phyloP scores from a whole-genome alignment of 2,329 filamentous ascomycete species.

The Cercospora sp. region DNA sequence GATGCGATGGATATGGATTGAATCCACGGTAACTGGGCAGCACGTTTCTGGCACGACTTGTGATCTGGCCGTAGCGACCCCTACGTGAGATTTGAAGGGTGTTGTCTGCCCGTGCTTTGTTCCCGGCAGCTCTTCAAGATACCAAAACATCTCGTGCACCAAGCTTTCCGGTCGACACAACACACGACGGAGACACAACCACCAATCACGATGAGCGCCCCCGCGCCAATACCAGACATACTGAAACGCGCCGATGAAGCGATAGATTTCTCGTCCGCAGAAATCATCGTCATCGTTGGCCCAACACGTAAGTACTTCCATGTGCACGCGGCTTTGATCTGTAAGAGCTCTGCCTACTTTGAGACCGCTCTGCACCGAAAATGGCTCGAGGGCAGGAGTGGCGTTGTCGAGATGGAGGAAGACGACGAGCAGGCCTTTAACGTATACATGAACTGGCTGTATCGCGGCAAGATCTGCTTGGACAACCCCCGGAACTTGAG shows the following conservation, averaged over 20 bases:
- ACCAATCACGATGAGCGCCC: not conserved
- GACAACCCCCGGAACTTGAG: not conserved
- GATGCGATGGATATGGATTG: slow-evolving; percentile 67
- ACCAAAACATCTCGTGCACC: not conserved
- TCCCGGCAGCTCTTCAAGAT: not conserved
- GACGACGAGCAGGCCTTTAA: not conserved
- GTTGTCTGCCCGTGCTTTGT: not conserved
- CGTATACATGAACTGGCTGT: not conserved
- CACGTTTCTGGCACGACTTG: not conserved
- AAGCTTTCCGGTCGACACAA: not conserved
- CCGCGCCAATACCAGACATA: not conserved
- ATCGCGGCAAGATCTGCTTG: not conserved
- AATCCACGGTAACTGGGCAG: not conserved
- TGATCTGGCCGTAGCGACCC: not conserved
- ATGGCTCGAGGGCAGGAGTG: not conserved
- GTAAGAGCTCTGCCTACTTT: not conserved
- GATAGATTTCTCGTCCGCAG: not conserved
- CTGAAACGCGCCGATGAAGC: not conserved
- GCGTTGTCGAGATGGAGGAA: not conserved
- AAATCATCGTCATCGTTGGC: not conserved
- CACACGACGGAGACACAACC: not conserved
- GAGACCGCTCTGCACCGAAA: not conserved
- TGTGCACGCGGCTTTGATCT: not conserved
- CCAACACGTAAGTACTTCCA: not conserved
- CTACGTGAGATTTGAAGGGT: not conserved